Evolutionary conservation across 2,329 filamentous ascomycete species (phyloP), one percentile per base, ranked within the genome.

Genomic region (Alternaria infectoria): DNA sequence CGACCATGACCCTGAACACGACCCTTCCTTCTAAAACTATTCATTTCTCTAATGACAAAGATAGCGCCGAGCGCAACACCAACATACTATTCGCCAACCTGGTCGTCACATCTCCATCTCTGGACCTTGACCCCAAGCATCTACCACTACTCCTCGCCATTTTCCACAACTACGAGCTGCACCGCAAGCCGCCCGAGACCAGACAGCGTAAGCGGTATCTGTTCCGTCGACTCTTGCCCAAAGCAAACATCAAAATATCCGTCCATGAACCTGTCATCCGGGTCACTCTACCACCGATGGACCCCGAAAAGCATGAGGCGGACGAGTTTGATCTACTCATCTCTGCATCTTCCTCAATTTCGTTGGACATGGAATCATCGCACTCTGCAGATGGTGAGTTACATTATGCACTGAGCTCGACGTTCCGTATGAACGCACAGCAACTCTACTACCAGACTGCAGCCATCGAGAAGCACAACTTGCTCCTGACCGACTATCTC

Each of bases 81-180:
- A 99, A 99, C 76, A 96, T 99, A 43, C 84, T 99, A 15, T 97
- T 97, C 77, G 94, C 95, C 44, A 99, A 99, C 79, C 89, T 97
- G 6, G 95, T 99, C 50, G 89, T 98, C 64, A 99, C 96, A 0
- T 99, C 96, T 6, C 96, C 96, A 0, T 97, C 96, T 0, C 85
- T 98, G 54, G 96, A 99, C 78, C 85, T 99, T 32, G 93, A 97
- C 76, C 95, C 96, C 3, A 92, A 93, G 68, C 95, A 98, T 81
- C 84, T 99, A 15, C 95, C 96, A 2, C 86, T 97, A 9, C 84
- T 98, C 21, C 83, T 97, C 51, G 91, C 92, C 19, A 85, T 98
- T 67, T 82, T 93, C 46, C 90, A 90, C 69, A 85, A 85, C 50
- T 69, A 74, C 23, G 72, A 78, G 26, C 57, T 71, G 12, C 61